phyloP scores from a whole-genome alignment of 352 stramenopile genomes.

The Phytophthora boehmeriae region DNA sequence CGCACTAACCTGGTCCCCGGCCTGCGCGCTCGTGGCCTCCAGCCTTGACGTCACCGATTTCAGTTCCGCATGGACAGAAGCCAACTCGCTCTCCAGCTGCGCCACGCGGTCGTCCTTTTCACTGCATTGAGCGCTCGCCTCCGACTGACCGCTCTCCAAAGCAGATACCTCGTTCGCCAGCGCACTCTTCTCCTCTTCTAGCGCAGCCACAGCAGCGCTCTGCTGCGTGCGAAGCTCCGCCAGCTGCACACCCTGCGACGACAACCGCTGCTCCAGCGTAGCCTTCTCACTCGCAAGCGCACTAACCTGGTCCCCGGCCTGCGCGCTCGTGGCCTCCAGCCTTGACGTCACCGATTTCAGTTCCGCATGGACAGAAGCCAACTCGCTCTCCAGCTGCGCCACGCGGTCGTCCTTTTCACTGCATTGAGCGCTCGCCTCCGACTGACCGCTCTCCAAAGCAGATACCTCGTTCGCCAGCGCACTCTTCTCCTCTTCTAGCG shows the following conservation, averaged over 20 bases:
- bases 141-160: not conserved
- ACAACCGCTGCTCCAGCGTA: slow-evolving; percentile 1
- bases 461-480: not conserved
- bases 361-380: not conserved
- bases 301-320: not conserved
- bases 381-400: not conserved
- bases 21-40: not conserved
- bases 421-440: not conserved
- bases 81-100: not conserved
- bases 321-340: not conserved
- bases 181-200: slow-evolving; percentile 1
- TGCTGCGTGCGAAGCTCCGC: not conserved
- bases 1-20: not conserved
- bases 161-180: not conserved
- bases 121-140: not conserved
- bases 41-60: not conserved
- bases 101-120: slow-evolving; percentile 1
- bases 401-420: slow-evolving; percentile 1
- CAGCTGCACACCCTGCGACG: not conserved
- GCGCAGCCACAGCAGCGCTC: not conserved
- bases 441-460: not conserved
- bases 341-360: not conserved
- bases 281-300: not conserved
- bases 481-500: not conserved
- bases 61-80: not conserved